Conservation (phyloP, 1,284 basidiomycete genomes). For the Pyrrhoderma lamaoense region DNA sequence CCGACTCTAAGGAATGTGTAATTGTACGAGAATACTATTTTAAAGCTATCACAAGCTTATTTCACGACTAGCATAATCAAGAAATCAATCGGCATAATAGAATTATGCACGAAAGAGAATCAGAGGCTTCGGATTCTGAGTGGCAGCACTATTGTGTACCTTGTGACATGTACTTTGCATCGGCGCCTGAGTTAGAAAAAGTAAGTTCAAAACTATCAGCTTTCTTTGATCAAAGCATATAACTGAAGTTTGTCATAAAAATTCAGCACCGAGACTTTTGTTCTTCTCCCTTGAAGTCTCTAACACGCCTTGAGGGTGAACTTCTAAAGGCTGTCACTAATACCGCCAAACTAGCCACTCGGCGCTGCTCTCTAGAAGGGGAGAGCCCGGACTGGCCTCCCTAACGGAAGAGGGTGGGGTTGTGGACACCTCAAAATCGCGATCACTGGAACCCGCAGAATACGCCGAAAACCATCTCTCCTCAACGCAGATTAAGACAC, state of each 20-base stretch:
- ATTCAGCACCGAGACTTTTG: conserved; percentile 2
- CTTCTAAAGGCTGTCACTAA: background rate
- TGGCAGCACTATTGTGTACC: conserved; percentile 3
- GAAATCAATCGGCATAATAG: background rate
- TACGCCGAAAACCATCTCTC: no score
- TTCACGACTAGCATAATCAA: background rate
- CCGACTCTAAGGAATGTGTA: background rate
- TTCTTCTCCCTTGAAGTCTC: background rate
- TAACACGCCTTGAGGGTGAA: conserved; percentile 3
- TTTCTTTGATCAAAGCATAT: background rate
- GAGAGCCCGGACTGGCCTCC: no score
- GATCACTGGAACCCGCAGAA: no score
- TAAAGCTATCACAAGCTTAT: background rate
- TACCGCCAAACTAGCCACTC: no score
- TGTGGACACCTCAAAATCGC: no score
- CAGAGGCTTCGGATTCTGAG: background rate
- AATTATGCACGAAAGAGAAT: background rate
- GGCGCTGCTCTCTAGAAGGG: no score
- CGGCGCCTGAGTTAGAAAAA: background rate
- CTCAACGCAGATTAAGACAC: no score
- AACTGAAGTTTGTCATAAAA: no score
- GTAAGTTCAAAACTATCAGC: background rate
- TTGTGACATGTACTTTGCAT: conserved; percentile 4
- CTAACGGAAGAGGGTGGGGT: no score
- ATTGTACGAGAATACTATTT: background rate